A percentile compares a stretch with the other conserved stretches of the same genome.
These are phyloP conservation scores for Exserohilum rostratum DNA, from an alignment of 2,329 filamentous ascomycete genomes.

Conservation along the genomic window DNA sequence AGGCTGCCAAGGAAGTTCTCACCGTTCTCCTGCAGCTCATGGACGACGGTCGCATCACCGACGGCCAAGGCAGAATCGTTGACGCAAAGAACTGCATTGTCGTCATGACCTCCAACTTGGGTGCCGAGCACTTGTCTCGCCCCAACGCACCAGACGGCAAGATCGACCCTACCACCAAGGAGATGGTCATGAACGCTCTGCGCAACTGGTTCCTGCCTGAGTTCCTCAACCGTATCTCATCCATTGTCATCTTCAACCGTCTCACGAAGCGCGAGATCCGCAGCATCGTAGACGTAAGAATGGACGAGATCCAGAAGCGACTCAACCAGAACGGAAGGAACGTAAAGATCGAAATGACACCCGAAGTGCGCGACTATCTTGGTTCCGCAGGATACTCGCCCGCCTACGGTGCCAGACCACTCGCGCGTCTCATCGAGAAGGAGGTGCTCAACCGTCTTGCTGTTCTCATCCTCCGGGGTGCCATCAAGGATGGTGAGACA, in stretches of 20 bases:
- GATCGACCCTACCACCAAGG: slow-evolving; percentile 83
- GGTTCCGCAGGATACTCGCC: slow-evolving; percentile 92
- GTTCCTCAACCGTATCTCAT: slow-evolving; percentile 97
- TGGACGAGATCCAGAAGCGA: slow-evolving; percentile 88
- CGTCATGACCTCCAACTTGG: slow-evolving; percentile 98
- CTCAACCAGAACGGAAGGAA: slow-evolving; percentile 85
- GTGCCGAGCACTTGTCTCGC: slow-evolving; percentile 88
- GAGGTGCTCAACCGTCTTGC: slow-evolving; percentile 94
- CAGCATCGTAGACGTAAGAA: slow-evolving; percentile 90
- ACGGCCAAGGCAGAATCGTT: slow-evolving; percentile 92
- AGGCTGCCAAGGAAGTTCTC: slow-evolving; percentile 95
- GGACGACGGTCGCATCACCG: slow-evolving; percentile 98
- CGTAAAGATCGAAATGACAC: slow-evolving; percentile 79
- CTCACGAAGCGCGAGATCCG: slow-evolving; percentile 89
- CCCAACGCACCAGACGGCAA: slow-evolving; percentile 78
- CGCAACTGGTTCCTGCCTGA: slow-evolving; percentile 97
- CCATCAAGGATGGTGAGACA: slow-evolving; percentile 81
- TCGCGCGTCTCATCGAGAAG: slow-evolving; percentile 91
- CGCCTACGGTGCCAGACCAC: slow-evolving; percentile 88
- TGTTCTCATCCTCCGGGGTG: slow-evolving; percentile 85
- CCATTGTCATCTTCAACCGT: slow-evolving; percentile 97
- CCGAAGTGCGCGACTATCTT: slow-evolving; percentile 91
- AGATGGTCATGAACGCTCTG: slow-evolving; percentile 88
- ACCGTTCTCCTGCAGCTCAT: slow-evolving; percentile 99
- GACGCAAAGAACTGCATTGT: slow-evolving; percentile 99